phyloP scores from a whole-genome alignment of 139 green algal genomes.

The Closterium sp. region DNA sequence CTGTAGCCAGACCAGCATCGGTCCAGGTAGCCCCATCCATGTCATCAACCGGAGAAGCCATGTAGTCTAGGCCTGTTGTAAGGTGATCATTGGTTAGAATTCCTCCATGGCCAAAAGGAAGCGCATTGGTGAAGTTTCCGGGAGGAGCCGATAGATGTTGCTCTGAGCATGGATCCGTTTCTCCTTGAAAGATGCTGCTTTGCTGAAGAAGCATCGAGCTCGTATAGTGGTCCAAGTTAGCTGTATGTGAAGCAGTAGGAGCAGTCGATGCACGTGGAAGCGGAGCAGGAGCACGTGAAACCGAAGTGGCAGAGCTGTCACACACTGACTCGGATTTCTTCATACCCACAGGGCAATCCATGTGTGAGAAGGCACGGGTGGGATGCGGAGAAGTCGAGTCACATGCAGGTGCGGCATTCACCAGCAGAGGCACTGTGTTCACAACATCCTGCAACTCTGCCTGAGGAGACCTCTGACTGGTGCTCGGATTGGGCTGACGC shows the following conservation, averaged over 20 bases:
- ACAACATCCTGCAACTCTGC: neutral
- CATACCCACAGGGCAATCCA: neutral
- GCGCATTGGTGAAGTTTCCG: neutral
- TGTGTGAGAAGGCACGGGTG: neutral
- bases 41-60: neutral
- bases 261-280: neutral
- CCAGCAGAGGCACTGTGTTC: neutral
- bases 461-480: neutral
- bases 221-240: neutral
- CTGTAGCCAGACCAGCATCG: neutral
- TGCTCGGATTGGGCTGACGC: neutral
- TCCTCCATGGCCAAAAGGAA: neutral
- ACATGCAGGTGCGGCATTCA: neutral
- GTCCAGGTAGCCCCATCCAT: neutral
- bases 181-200: neutral
- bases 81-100: neutral
- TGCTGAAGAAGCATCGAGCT: neutral
- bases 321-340: neutral
- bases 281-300: neutral
- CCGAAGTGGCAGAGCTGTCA: neutral
- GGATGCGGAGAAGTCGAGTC: neutral
- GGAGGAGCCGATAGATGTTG: neutral
- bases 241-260: neutral
- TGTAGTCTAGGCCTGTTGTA: neutral
- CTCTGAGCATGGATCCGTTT: neutral